Evolutionary conservation across 805 yeast species (phyloP).

Genomic region (Candida succiphila): DNA sequence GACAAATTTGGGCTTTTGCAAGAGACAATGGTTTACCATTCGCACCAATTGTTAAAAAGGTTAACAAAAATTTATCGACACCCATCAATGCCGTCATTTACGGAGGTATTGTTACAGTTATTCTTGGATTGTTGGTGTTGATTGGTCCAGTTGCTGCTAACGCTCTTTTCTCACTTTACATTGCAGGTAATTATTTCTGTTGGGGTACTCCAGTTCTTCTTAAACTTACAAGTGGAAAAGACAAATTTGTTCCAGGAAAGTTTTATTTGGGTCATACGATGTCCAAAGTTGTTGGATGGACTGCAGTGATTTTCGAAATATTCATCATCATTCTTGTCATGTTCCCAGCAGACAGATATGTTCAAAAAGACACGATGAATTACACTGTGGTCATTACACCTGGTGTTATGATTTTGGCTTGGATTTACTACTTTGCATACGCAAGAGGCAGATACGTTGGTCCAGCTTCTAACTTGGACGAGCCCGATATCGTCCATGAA

Average conservation of each 20-base stretch:
- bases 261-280: slow-evolving; percentile 51
- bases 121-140: slow-evolving; percentile 48
- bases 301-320: slow-evolving; percentile 37
- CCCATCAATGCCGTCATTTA: slow-evolving; percentile 46
- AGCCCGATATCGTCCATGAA: slow-evolving; percentile 13
- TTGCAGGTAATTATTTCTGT: slow-evolving; percentile 53
- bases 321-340: slow-evolving; percentile 47
- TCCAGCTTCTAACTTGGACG: slow-evolving; percentile 29
- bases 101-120: slow-evolving; percentile 37
- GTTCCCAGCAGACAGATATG: slow-evolving; percentile 43
- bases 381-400: slow-evolving; percentile 58
- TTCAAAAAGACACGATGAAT: slow-evolving; percentile 46
- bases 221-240: slow-evolving; percentile 37
- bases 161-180: slow-evolving; percentile 58
- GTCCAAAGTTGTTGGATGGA: slow-evolving; percentile 33
- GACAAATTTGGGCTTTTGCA: slow-evolving; percentile 40
- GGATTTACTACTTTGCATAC: slow-evolving; percentile 38
- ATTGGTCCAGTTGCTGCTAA: slow-evolving; percentile 51
- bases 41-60: slow-evolving; percentile 26
- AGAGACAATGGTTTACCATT: slow-evolving; percentile 38
- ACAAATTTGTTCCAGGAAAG: slow-evolving; percentile 53
- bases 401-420: slow-evolving; percentile 43
- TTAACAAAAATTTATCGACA: slow-evolving; percentile 25
- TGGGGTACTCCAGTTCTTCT: slow-evolving; percentile 54
- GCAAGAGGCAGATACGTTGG: slow-evolving; percentile 51